These are phyloP conservation scores for Psilocybe cyanescens DNA, from an alignment of 768 basidiomycete species.

Conservation along the genomic window DNA sequence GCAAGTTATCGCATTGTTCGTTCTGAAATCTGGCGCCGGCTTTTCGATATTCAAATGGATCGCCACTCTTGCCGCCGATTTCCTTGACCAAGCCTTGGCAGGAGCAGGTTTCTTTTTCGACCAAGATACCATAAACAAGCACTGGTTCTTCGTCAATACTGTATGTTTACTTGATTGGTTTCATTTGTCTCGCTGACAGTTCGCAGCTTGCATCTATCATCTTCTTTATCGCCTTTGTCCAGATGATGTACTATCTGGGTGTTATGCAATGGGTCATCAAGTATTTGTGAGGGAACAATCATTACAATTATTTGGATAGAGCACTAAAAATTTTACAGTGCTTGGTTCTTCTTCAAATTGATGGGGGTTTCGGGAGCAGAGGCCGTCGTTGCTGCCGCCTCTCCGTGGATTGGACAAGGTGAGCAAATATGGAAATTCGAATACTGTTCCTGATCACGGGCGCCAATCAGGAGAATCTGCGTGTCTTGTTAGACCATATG, in stretches of 20 bases:
- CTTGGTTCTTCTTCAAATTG: constrained; percentile 93
- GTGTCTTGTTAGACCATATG: constrained; percentile 83
- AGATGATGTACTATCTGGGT: constrained; percentile 89
- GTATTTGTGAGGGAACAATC: constrained; percentile 61
- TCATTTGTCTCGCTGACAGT: constrained; percentile 24
- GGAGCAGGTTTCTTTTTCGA: constrained; percentile 89
- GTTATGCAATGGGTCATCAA: constrained; percentile 95
- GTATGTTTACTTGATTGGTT: constrained; percentile 37
- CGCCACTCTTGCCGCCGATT: constrained; percentile 79
- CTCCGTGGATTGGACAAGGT: constrained; percentile 93
- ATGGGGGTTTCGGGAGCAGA: constrained; percentile 95
- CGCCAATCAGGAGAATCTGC: constrained; percentile 67
- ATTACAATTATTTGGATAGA: constrained; percentile 16
- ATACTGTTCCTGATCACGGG: constrained; percentile 58
- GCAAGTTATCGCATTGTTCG: constrained; percentile 86
- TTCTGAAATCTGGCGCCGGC: constrained; percentile 83
- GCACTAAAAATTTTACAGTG: constrained; percentile 51
- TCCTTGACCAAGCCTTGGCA: constrained; percentile 65
- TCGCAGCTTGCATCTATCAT: constrained; percentile 75
- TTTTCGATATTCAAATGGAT: constrained; percentile 86
- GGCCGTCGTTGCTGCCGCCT: constrained; percentile 89
- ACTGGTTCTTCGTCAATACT: constrained; percentile 88
- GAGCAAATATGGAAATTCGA: constrained; percentile 44
- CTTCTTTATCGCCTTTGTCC: constrained; percentile 93
- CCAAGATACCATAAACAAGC: constrained; percentile 58